These are phyloP conservation scores for Adansonia gregorii DNA, from an alignment of 441 rosid genomes.

Conservation along the genomic window DNA sequence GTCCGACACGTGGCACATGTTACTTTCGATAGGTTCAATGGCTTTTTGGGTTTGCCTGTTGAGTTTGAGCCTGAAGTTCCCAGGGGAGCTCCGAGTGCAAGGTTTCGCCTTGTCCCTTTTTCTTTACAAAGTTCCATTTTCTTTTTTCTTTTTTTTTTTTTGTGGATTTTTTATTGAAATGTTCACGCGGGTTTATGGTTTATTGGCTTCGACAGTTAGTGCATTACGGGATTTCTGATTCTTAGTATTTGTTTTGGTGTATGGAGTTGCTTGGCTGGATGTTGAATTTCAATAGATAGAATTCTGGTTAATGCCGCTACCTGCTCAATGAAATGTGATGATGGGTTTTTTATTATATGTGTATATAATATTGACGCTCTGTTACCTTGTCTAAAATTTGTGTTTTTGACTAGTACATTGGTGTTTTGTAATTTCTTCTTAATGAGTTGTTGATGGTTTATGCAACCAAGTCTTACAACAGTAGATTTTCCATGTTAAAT, in stretches of 20 bases:
- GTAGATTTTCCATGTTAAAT: slow-evolving; percentile 9
- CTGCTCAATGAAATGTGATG: not conserved
- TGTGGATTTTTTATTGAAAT: slow-evolving; percentile 2
- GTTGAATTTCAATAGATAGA: not conserved
- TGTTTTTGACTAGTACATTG: slow-evolving; percentile 9
- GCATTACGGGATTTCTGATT: not conserved
- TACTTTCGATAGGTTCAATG: slow-evolving; percentile 85
- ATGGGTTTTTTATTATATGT: not conserved
- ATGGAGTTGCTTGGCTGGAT: not conserved
- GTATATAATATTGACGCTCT: not conserved
- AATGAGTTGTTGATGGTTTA: not conserved
- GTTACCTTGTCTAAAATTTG: not conserved
- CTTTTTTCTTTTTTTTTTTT: not conserved
- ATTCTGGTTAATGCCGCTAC: slow-evolving; percentile 9
- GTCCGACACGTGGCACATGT: slow-evolving; percentile 82
- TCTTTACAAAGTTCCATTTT: not conserved
- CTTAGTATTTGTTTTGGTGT: not conserved
- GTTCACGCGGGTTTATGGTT: slow-evolving; percentile 8
- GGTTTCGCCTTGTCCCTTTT: slow-evolving; percentile 38
- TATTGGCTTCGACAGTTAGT: not conserved
- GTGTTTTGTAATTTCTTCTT: not conserved
- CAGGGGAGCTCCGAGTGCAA: slow-evolving; percentile 79
- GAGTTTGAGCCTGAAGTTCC: slow-evolving; percentile 88
- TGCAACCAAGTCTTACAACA: not conserved
- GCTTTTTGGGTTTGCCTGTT: slow-evolving; percentile 79